A percentile compares a stretch with the other conserved stretches of the same genome.
Conservation (phyloP, 1,139 yeast genomes). For the Hyphopichia burtonii region DNA sequence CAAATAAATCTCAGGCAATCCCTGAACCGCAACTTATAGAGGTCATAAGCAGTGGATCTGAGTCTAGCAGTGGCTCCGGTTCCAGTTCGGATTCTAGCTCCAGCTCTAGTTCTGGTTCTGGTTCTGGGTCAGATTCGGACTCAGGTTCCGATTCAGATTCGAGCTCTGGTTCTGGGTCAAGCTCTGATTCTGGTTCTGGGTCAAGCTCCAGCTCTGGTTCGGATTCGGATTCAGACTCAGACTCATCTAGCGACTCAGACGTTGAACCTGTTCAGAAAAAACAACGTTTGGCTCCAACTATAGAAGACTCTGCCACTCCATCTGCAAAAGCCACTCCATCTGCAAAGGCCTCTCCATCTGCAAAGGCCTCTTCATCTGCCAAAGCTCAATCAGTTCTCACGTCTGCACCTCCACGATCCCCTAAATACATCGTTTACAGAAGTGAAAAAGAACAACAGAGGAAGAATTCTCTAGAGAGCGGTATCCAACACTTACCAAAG, state of each 20-base stretch:
- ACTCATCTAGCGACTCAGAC: slow-evolving; percentile 10
- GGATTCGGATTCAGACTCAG: slow-evolving; percentile 10
- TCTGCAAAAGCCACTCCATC: slow-evolving; percentile 8
- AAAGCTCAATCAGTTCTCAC: too few relatives aligned
- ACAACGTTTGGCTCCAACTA: slow-evolving; percentile 14
- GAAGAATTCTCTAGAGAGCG: too few relatives aligned
- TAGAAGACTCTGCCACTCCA: slow-evolving; percentile 10
- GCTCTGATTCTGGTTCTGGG: slow-evolving; percentile 1
- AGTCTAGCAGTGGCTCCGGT: background rate
- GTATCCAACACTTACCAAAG: background rate
- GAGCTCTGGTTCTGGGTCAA: slow-evolving; percentile 9
- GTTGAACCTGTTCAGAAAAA: slow-evolving; percentile 17
- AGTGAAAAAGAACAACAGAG: too few relatives aligned
- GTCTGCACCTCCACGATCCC: too few relatives aligned
- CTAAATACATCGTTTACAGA: too few relatives aligned
- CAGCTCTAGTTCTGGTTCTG: slow-evolving; percentile 8
- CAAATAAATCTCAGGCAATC: too few relatives aligned
- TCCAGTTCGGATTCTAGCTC: slow-evolving; percentile 8
- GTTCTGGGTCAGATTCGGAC: slow-evolving; percentile 7
- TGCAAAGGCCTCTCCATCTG: background rate
- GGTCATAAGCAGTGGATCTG: slow-evolving; percentile 2
- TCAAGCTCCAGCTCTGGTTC: slow-evolving; percentile 4
- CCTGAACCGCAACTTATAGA: too few relatives aligned
- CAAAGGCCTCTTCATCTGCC: background rate
- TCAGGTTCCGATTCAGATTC: slow-evolving; percentile 9